Conservation (phyloP, 1,284 basidiomycete genomes). For the Taiwanofungus camphoratus region DNA sequence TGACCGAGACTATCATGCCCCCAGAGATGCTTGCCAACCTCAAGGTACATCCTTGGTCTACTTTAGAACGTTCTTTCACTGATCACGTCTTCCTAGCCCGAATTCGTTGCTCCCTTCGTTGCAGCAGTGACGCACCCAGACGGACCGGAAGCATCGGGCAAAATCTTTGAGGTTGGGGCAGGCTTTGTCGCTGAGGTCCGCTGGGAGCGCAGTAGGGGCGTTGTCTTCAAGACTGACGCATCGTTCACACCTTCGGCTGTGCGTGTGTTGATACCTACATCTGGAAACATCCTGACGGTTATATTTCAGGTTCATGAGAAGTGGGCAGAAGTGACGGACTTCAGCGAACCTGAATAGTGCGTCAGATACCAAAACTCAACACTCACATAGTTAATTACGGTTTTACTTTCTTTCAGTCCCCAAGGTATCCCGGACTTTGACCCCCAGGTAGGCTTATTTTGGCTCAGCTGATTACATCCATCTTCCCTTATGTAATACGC, state of each 20-base stretch:
- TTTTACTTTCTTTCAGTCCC: conserved; percentile 42
- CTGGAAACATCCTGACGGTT: not conserved
- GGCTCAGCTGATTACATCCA: not conserved
- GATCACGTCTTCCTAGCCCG: conserved; percentile 49
- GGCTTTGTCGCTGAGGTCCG: conserved; percentile 91
- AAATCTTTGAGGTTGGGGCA: conserved; percentile 91
- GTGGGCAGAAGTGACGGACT: conserved; percentile 83
- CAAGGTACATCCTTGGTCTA: conserved; percentile 45
- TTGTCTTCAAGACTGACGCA: conserved; percentile 87
- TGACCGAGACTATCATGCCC: conserved; percentile 95
- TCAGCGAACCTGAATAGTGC: conserved; percentile 71
- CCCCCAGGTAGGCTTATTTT: conserved; percentile 40
- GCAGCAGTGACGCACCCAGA: conserved; percentile 73
- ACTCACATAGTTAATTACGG: no score
- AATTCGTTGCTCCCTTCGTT: conserved; percentile 92
- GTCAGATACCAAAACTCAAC: conserved; percentile 17
- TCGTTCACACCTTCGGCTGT: conserved; percentile 94
- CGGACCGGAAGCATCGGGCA: conserved; percentile 80
- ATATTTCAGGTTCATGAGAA: conserved; percentile 61
- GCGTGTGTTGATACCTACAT: conserved; percentile 19
- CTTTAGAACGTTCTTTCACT: not conserved
- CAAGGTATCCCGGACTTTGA: conserved; percentile 66
- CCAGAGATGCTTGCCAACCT: conserved; percentile 93
- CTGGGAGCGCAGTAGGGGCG: conserved; percentile 88
- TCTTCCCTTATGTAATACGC: conserved; percentile 4